Percentiles rank a stretch among this genome's conserved stretches.
These are phyloP conservation scores for Syzygium jambos DNA, from an alignment of 345 rosid species.

Conservation along the genomic window DNA sequence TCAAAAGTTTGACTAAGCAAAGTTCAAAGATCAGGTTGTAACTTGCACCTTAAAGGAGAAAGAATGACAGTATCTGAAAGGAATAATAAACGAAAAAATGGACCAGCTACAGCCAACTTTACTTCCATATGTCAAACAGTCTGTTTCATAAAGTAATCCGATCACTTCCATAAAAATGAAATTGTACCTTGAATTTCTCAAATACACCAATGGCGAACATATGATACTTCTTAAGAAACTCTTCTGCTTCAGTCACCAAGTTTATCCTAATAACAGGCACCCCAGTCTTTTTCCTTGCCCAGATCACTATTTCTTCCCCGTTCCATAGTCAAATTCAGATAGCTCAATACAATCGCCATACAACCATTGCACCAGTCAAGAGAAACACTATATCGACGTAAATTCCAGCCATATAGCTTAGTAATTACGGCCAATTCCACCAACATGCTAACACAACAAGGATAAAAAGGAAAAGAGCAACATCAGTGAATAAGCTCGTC, in stretches of 20 bases:
- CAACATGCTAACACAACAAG: not conserved
- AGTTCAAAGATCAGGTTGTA: not conserved
- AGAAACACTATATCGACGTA: not conserved
- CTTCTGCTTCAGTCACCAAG: conserved; percentile 48
- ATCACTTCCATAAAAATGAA: not conserved
- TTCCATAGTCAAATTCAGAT: conserved; percentile 4
- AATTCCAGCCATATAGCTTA: not conserved
- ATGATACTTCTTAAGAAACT: conserved; percentile 41
- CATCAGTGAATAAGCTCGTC: not conserved
- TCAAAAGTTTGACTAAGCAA: not conserved
- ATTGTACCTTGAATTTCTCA: conserved; percentile 55
- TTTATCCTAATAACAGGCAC: conserved; percentile 45
- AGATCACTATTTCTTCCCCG: conserved; percentile 73
- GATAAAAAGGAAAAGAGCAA: not conserved
- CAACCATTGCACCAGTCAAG: not conserved
- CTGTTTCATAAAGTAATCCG: not conserved
- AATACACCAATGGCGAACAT: conserved; percentile 53
- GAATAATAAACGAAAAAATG: not conserved
- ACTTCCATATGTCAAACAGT: not conserved
- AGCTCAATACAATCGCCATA: not conserved
- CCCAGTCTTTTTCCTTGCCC: conserved; percentile 83
- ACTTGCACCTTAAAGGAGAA: not conserved
- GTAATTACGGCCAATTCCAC: not conserved
- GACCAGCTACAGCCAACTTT: not conserved
- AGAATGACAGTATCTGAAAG: not conserved